These are phyloP conservation scores for Salvia miltiorrhiza DNA, from an alignment of 257 asterid genomes.

Conservation along the genomic window DNA sequence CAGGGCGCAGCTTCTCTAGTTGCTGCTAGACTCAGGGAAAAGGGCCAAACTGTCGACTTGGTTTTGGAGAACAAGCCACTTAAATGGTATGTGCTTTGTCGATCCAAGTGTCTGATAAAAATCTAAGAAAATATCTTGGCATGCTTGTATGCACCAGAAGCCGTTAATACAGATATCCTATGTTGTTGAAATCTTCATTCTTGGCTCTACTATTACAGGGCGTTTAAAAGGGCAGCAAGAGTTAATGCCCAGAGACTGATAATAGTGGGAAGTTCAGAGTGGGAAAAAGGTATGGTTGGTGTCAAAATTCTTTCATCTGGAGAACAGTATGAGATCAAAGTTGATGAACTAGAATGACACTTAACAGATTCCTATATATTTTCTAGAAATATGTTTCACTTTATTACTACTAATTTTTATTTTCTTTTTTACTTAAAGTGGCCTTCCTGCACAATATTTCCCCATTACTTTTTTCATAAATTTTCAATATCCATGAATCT, in stretches of 20 bases:
- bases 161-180: not conserved
- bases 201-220: slow-evolving; percentile 43
- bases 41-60: slow-evolving; percentile 83
- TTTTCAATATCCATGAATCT: not conserved
- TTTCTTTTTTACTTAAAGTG: not conserved
- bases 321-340: slow-evolving; percentile 65
- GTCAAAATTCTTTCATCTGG: slow-evolving; percentile 84
- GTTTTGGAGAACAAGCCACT: slow-evolving; percentile 91
- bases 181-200: not conserved
- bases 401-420: not conserved
- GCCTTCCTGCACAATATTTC: not conserved
- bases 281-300: slow-evolving; percentile 86
- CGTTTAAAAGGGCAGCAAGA: slow-evolving; percentile 76
- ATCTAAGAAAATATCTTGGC: not conserved
- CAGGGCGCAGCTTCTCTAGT: slow-evolving; percentile 72
- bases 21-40: slow-evolving; percentile 76
- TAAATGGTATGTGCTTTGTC: slow-evolving; percentile 54
- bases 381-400: not conserved
- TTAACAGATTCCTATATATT: not conserved
- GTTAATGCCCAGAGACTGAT: slow-evolving; percentile 76
- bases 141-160: not conserved
- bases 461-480: not conserved
- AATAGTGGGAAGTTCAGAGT: slow-evolving; percentile 78
- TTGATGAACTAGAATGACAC: slow-evolving; percentile 58
- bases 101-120: not conserved